Evolutionary conservation across 352 stramenopile genomes (phyloP), one percentile per base, ranked within the genome.

Genomic region (Globisporangium viniferum): DNA sequence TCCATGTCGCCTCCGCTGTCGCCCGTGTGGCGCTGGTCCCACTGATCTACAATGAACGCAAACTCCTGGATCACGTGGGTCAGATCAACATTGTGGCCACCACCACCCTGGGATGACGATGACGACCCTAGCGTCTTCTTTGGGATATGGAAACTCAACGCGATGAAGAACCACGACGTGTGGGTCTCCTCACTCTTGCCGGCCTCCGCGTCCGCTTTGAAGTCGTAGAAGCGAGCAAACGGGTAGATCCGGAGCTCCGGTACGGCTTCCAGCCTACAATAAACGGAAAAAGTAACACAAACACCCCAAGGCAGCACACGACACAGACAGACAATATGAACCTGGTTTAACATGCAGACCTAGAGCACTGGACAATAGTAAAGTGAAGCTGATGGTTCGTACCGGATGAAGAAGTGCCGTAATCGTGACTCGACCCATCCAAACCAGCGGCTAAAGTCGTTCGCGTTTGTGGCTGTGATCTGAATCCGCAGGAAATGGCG

Each of bases 361-460:
- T 6, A n/a, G 41, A 49, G 15, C 15, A n/a, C 41, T 18, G 33
- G 20, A 24, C 0, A 24, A 24, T 24, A 24, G 24, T 24, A 24
- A 24, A 24, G 24, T 24, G 24, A 24, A 24, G 24, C 24, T 24
- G 24, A 24, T 24, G 24, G 24, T 39, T 59, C 74, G 49, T 74
- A 95, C 86, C 84, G 73, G 58, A 93, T 72, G 51, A 97, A 86
- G 22, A 97, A 77, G 54, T 92, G 82, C 6, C 90, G 82, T 44
- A 97, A 71, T 10, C 88, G 80, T 12, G 89, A 97, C 66, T 96
- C 89, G 46, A 95, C 83, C 90, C 90, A 97, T 14, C 87, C 84
- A 73, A 97, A 94, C 88, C 87, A 94, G 56, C 71, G 70, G 10
- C 78, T 82, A 56, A 94, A 95, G 31, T 80, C 74, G 54, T 89